phyloP scores from a whole-genome alignment of 305 asterid species.

The Caryopteris hybrid region DNA sequence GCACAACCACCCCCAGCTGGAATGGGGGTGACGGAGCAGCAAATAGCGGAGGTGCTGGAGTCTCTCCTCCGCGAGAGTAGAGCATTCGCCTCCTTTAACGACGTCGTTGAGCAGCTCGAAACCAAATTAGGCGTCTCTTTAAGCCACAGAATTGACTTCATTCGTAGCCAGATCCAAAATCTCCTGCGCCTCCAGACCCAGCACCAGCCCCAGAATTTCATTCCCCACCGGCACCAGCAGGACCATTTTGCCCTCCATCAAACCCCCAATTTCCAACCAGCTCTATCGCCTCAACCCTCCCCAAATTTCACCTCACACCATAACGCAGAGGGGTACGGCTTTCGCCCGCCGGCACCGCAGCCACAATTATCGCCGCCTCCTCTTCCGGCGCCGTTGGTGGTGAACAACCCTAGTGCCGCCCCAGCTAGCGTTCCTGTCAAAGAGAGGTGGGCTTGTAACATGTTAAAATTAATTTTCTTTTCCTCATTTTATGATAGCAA shows the following conservation, averaged over 20 bases:
- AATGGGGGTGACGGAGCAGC: conserved; percentile 51
- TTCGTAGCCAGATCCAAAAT: conserved; percentile 54
- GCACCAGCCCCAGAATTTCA: conserved; percentile 25
- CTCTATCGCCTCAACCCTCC: conserved; percentile 21
- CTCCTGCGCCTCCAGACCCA: conserved; percentile 39
- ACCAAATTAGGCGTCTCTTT: conserved; percentile 46
- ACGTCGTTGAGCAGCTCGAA: conserved; percentile 60
- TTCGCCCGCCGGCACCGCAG: conserved; percentile 19
- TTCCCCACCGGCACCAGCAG: conserved; percentile 24
- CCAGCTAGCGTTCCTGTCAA: conserved; percentile 28
- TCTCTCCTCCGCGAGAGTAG: conserved; percentile 48
- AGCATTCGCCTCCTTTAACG: conserved; percentile 41
- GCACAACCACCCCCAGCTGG: conserved; percentile 28
- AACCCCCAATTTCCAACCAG: conserved; percentile 35
- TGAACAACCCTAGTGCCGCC: conserved; percentile 18
- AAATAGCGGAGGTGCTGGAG: conserved; percentile 53
- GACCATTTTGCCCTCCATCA: conserved; percentile 37
- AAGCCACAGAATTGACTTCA: conserved; percentile 50
- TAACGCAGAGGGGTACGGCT: conserved; percentile 25
- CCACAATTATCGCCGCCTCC: conserved; percentile 19
- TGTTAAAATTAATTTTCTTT: not conserved
- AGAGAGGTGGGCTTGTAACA: conserved; percentile 36
- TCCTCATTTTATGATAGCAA: not conserved
- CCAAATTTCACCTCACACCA: conserved; percentile 31
- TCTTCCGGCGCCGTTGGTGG: conserved; percentile 19